These are phyloP conservation scores for Escovopsis sp. DNA, from an alignment of 2,329 filamentous ascomycete species.

Conservation along the genomic window DNA sequence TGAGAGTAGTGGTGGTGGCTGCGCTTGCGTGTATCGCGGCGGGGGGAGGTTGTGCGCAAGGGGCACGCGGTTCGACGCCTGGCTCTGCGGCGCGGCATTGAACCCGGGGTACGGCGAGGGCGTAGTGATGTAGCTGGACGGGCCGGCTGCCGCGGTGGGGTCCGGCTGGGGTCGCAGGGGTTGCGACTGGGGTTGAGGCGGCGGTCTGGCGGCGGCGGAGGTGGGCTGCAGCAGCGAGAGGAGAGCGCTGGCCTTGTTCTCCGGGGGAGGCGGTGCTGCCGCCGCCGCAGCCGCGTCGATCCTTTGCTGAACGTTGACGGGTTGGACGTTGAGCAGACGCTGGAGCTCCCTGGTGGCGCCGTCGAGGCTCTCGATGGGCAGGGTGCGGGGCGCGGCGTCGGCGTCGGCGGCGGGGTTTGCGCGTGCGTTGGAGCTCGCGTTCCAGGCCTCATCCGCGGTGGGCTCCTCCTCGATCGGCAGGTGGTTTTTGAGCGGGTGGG, in stretches of 20 bases:
- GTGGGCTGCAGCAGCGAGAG: slow-evolving; percentile 35
- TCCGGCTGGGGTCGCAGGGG: slow-evolving; percentile 31
- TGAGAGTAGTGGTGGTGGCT: no score
- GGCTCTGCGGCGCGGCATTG: slow-evolving; percentile 16
- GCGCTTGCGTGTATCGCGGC: slow-evolving; percentile 40
- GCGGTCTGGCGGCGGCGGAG: slow-evolving; percentile 6
- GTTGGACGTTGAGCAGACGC: slow-evolving; percentile 39
- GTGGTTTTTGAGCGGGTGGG: slow-evolving; percentile 24
- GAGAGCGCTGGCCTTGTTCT: slow-evolving; percentile 35
- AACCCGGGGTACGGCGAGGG: slow-evolving; percentile 34
- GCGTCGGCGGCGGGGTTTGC: slow-evolving; percentile 26
- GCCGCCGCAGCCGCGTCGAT: slow-evolving; percentile 30
- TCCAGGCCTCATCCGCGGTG: slow-evolving; percentile 47
- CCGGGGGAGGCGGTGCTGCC: slow-evolving; percentile 7
- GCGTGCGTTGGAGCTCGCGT: no score
- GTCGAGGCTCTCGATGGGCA: slow-evolving; percentile 30
- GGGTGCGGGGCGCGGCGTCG: slow-evolving; percentile 17
- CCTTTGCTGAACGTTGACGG: slow-evolving; percentile 39
- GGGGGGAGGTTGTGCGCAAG: slow-evolving; percentile 31
- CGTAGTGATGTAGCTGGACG: slow-evolving; percentile 38
- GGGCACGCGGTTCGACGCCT: slow-evolving; percentile 9
- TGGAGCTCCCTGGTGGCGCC: slow-evolving; percentile 37
- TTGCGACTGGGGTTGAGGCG: slow-evolving; percentile 10
- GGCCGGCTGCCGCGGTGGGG: slow-evolving; percentile 21
- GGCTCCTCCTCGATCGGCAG: slow-evolving; percentile 34